Percentiles rank a stretch among this genome's conserved stretches.
phyloP scores from a whole-genome alignment of 169 alveolate species.

The Plasmodium reichenowi region DNA sequence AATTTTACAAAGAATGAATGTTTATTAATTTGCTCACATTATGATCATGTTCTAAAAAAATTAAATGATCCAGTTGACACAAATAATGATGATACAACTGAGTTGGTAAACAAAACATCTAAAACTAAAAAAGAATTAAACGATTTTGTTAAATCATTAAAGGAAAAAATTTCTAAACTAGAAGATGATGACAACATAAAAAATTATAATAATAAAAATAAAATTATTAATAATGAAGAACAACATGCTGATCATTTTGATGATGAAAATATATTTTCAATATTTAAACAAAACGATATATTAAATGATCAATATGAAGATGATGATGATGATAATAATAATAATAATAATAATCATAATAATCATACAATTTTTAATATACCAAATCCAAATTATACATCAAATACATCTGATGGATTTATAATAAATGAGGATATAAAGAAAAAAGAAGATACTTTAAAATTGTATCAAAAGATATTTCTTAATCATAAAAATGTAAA shows the following conservation, averaged over 20 bases:
- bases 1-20: conserved; percentile 41
- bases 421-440: conserved; percentile 5
- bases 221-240: background rate
- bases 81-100: background rate
- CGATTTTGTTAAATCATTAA: conserved; percentile 7
- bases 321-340: background rate
- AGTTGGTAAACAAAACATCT: background rate
- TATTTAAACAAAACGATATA: conserved; percentile 58
- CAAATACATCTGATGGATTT: background rate
- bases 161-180: conserved; percentile 1
- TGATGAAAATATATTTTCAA: conserved; percentile 45
- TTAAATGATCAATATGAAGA: conserved; percentile 17
- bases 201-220: background rate
- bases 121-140: conserved; percentile 52
- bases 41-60: conserved; percentile 41
- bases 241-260: conserved; percentile 6
- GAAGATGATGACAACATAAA: background rate
- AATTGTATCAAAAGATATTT: conserved; percentile 65
- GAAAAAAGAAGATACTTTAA: conserved; percentile 65
- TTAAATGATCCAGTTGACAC: conserved; percentile 4
- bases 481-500: conserved; percentile 4
- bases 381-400: background rate
- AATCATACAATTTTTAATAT: background rate
- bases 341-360: background rate
- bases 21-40: conserved; percentile 23